Evolutionary conservation across 192 early-diverging fungal species (phyloP).

Genomic region (Coemansia sp.): DNA sequence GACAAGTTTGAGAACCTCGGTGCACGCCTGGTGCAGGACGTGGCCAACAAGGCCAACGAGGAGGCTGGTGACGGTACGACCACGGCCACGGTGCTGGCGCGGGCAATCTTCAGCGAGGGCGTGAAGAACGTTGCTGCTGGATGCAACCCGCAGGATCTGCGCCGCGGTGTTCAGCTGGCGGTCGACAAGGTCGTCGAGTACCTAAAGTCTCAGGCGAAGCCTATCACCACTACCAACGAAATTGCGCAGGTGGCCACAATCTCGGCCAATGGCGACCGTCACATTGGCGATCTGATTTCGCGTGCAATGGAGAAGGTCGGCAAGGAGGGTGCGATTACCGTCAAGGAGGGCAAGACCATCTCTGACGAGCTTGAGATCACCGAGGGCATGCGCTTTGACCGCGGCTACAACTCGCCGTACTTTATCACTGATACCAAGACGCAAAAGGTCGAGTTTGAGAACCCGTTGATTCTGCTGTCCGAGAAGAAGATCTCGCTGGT

Average conservation of each 20-base stretch:
- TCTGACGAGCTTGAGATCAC: constrained; percentile 99
- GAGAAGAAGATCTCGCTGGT: constrained; percentile 97
- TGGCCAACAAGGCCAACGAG: constrained; percentile 99
- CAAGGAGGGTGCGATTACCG: constrained; percentile 99
- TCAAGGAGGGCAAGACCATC: constrained; percentile 99
- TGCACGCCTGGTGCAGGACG: constrained; percentile 96
- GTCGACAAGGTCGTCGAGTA: constrained; percentile 93
- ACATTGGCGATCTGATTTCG: constrained; percentile 94
- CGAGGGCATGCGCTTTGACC: constrained; percentile 99
- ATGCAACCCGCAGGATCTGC: constrained; percentile 98
- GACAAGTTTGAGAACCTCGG: constrained; percentile 99
- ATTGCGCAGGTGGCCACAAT: constrained; percentile 99
- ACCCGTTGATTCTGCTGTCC: constrained; percentile 96
- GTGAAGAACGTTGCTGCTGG: constrained; percentile 99
- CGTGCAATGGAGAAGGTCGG: constrained; percentile 99
- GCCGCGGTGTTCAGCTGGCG: constrained; percentile 90
- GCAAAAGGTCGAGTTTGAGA: constrained; percentile 99
- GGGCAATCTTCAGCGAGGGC: constrained; percentile 98
- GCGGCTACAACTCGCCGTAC: constrained; percentile 99
- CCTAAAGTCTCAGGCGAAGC: constrained; percentile 84
- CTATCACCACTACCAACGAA: constrained; percentile 93
- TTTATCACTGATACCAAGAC: constrained; percentile 98
- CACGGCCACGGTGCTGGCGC: constrained; percentile 96
- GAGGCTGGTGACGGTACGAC: constrained; percentile 99
- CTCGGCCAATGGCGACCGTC: constrained; percentile 98